These are phyloP conservation scores for Euphorbia corollata DNA, from an alignment of 441 rosid genomes.

Conservation along the genomic window DNA sequence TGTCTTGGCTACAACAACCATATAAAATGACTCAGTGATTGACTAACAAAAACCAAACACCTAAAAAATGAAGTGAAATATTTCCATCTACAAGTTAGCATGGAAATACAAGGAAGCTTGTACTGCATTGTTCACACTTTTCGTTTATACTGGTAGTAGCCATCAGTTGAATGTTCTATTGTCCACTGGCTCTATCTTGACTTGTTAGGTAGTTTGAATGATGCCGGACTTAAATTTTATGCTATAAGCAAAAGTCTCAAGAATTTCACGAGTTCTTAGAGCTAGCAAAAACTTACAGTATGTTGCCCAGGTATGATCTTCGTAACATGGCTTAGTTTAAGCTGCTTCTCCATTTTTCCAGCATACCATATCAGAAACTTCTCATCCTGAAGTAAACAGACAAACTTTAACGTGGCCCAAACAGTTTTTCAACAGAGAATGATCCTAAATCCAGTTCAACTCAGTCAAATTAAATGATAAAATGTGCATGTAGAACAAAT, in stretches of 20 bases:
- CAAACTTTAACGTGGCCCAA: background rate
- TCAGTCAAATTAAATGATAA: background rate
- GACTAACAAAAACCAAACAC: background rate
- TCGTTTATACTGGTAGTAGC: background rate
- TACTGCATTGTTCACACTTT: background rate
- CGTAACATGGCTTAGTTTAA: slow-evolving; percentile 54
- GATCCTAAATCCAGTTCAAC: background rate
- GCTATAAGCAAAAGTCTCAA: background rate
- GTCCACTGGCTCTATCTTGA: background rate
- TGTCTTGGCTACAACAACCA: background rate
- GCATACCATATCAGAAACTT: slow-evolving; percentile 71
- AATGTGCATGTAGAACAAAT: background rate
- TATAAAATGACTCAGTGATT: background rate
- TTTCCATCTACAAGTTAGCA: background rate
- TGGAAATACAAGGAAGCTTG: background rate
- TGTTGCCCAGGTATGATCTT: slow-evolving; percentile 81
- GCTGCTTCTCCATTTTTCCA: slow-evolving; percentile 58
- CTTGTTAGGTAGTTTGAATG: background rate
- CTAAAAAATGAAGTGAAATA: background rate
- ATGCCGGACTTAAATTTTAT: background rate
- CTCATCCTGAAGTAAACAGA: slow-evolving; percentile 49
- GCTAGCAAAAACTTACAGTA: slow-evolving; percentile 53
- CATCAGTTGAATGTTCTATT: background rate
- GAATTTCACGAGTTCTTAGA: background rate
- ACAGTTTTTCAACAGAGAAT: background rate